Evolutionary conservation across 179 eudicot genomes (phyloP).

Genomic region (Vitellaria paradoxa): DNA sequence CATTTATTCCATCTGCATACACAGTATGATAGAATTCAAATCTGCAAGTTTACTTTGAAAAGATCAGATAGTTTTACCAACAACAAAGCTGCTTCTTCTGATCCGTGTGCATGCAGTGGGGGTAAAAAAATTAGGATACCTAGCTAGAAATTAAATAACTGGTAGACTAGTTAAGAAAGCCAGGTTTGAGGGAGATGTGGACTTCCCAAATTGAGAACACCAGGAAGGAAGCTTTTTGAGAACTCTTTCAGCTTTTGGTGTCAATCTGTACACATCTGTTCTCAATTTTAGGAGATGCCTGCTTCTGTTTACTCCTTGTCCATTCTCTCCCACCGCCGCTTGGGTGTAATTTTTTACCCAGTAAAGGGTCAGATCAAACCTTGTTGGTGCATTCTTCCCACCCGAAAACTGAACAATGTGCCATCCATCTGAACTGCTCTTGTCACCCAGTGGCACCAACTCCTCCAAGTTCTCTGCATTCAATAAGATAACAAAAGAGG

Average conservation of each 20-base stretch:
- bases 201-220: slow-evolving; percentile 90
- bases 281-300: slow-evolving; percentile 53
- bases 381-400: slow-evolving; percentile 77
- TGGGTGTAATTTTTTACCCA: slow-evolving; percentile 47
- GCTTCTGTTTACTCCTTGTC: slow-evolving; percentile 11
- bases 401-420: slow-evolving; percentile 89
- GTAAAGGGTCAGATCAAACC: slow-evolving; percentile 55
- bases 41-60: not conserved
- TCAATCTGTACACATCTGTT: slow-evolving; percentile 70
- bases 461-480: slow-evolving; percentile 51
- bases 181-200: slow-evolving; percentile 75
- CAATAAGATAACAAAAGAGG: not conserved
- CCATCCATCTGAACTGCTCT: slow-evolving; percentile 63
- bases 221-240: slow-evolving; percentile 78
- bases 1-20: not conserved
- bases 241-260: slow-evolving; percentile 55
- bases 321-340: not conserved
- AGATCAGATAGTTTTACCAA: not conserved
- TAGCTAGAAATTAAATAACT: slow-evolving; percentile 26
- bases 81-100: not conserved
- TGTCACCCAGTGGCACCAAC: slow-evolving; percentile 54
- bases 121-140: not conserved
- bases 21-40: not conserved
- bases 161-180: slow-evolving; percentile 72
- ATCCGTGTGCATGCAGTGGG: not conserved